These are phyloP conservation scores for Hansfordia pulvinata DNA, from an alignment of 2,329 filamentous ascomycete species.

Conservation along the genomic window DNA sequence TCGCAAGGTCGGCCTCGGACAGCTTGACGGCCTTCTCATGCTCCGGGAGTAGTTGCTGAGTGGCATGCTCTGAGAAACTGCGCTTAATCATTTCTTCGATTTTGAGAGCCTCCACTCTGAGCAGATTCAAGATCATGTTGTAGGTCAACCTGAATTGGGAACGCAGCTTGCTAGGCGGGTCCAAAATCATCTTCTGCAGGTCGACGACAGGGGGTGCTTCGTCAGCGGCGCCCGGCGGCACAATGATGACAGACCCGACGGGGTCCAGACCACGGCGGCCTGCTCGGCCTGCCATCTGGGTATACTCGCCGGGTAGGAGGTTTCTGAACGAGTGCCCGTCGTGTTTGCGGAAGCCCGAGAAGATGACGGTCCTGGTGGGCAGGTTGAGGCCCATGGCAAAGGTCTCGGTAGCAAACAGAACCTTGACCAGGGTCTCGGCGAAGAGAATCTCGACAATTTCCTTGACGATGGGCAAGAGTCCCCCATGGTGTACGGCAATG, in stretches of 20 bases:
- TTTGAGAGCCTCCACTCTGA: slow-evolving; percentile 90
- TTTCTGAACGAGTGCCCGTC: slow-evolving; percentile 88
- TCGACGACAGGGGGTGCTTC: slow-evolving; percentile 79
- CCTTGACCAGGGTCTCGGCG: slow-evolving; percentile 86
- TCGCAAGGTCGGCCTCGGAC: slow-evolving; percentile 81
- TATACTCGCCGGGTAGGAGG: slow-evolving; percentile 88
- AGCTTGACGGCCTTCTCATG: slow-evolving; percentile 90
- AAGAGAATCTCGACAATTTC: slow-evolving; percentile 96
- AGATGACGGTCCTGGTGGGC: slow-evolving; percentile 90
- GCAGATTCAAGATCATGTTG: slow-evolving; percentile 96
- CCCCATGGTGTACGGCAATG: slow-evolving; percentile 92
- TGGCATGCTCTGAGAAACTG: slow-evolving; percentile 96
- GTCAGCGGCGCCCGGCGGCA: slow-evolving; percentile 63
- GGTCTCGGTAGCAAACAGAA: slow-evolving; percentile 93
- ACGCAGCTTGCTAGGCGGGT: slow-evolving; percentile 84
- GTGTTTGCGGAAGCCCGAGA: slow-evolving; percentile 93
- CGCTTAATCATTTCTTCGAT: slow-evolving; percentile 99
- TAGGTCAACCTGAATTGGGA: slow-evolving; percentile 97
- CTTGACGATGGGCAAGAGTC: slow-evolving; percentile 89
- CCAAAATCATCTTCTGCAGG: slow-evolving; percentile 86
- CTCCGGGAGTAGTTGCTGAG: slow-evolving; percentile 83
- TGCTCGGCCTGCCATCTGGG: slow-evolving; percentile 94
- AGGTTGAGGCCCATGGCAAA: slow-evolving; percentile 98
- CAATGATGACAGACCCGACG: slow-evolving; percentile 89
- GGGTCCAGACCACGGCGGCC: slow-evolving; percentile 85